These are phyloP conservation scores for Grosmannia huntii DNA, from an alignment of 2,329 filamentous ascomycete species.

Conservation along the genomic window DNA sequence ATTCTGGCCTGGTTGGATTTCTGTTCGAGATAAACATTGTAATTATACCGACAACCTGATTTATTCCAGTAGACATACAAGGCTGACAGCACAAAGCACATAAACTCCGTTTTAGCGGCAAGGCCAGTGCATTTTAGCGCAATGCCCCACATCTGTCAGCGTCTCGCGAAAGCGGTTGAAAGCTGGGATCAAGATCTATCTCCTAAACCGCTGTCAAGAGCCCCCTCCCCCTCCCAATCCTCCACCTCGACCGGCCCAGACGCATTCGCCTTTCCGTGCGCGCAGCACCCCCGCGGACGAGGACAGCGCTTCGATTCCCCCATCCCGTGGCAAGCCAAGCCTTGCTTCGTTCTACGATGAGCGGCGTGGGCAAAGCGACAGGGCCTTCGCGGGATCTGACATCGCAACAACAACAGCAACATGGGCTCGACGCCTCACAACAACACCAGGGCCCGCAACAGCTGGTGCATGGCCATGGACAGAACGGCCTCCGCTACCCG, in stretches of 20 bases:
- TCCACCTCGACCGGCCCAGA: neutral
- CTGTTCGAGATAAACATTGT: neutral
- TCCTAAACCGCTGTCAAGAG: neutral
- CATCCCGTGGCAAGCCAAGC: neutral
- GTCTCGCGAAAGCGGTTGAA: neutral
- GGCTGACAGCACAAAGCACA: neutral
- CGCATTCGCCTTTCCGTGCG: neutral
- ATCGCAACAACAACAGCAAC: conserved; percentile 4
- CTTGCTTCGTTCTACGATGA: neutral
- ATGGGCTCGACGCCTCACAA: conserved; percentile 1
- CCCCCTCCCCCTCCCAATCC: neutral
- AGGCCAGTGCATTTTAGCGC: neutral
- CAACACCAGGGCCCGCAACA: neutral
- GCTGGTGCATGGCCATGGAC: conserved; percentile 23
- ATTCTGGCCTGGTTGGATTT: neutral
- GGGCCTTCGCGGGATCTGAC: conserved; percentile 3
- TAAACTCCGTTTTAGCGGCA: neutral
- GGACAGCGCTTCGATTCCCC: neutral
- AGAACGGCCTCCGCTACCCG: conserved; percentile 67
- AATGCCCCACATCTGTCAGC: neutral
- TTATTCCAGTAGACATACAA: too few relatives aligned
- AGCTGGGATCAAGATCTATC: neutral
- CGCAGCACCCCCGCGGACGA: neutral
- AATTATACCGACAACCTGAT: neutral
- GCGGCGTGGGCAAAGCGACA: conserved; percentile 6